A percentile compares a stretch with the other conserved stretches of the same genome.
Evolutionary conservation across 2,329 filamentous ascomycete species (phyloP).

Genomic region (Penicillium sp.): DNA sequence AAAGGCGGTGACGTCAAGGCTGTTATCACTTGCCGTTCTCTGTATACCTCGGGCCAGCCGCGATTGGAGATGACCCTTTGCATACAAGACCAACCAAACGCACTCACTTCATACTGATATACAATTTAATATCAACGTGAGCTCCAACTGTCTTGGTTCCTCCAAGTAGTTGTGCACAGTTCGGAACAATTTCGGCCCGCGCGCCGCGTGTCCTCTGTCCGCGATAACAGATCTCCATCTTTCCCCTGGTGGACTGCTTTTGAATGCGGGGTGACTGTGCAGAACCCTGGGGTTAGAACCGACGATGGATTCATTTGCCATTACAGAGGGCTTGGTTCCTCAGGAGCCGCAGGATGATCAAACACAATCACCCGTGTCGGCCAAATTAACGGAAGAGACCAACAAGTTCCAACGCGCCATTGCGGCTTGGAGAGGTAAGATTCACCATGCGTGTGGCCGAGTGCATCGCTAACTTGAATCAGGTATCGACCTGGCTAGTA

Average conservation of each 20-base stretch:
- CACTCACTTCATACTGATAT: not conserved
- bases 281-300: conserved; percentile 15
- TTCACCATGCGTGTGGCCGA: conserved; percentile 17
- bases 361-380: conserved; percentile 23
- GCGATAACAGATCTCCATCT: conserved; percentile 23
- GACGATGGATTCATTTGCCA: conserved; percentile 48
- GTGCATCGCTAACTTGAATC: conserved; percentile 11
- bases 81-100: not conserved
- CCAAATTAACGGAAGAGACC: conserved; percentile 56
- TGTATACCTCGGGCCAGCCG: not conserved
- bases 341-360: conserved; percentile 31
- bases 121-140: not conserved
- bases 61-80: not conserved
- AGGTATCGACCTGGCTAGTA: conserved; percentile 84
- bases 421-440: conserved; percentile 89
- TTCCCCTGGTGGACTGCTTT: conserved; percentile 17
- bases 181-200: conserved; percentile 39
- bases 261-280: conserved; percentile 29
- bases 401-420: conserved; percentile 98
- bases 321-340: conserved; percentile 43
- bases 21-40: not conserved
- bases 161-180: conserved; percentile 3
- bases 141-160: not conserved
- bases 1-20: not conserved
- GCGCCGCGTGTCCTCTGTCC: conserved; percentile 30